Percentiles rank a stretch among this genome's conserved stretches.
These are phyloP conservation scores for Echinosophora koreensis DNA, from an alignment of 306 rosid genomes.

Conservation along the genomic window DNA sequence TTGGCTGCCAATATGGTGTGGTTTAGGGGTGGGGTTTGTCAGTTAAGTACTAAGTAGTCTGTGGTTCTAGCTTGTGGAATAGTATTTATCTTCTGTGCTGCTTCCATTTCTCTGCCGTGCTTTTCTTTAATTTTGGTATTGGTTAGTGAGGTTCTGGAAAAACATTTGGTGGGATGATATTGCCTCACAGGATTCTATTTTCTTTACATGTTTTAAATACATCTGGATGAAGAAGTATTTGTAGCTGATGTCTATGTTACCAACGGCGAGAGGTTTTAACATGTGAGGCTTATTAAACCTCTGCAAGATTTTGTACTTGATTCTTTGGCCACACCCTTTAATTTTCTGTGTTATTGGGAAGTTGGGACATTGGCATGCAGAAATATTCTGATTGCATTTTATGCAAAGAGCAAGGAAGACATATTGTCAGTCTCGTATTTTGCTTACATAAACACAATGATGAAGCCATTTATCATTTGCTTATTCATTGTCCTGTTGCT, in stretches of 20 bases:
- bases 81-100: background rate
- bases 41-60: background rate
- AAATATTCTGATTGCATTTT: background rate
- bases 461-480: background rate
- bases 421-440: background rate
- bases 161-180: background rate
- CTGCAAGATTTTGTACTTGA: background rate
- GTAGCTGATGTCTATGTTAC: background rate
- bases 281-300: background rate
- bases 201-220: background rate
- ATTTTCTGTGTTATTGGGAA: background rate
- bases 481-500: conserved; percentile 2
- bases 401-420: background rate
- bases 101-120: background rate
- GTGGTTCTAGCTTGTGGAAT: background rate
- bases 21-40: background rate
- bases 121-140: background rate
- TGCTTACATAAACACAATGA: background rate
- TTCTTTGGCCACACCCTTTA: background rate
- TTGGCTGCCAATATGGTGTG: background rate
- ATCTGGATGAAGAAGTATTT: background rate
- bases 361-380: background rate
- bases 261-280: background rate
- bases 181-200: background rate
- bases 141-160: background rate